Evolutionary conservation across 345 rosid genomes (phyloP).

Genomic region (Psidium guajava): DNA sequence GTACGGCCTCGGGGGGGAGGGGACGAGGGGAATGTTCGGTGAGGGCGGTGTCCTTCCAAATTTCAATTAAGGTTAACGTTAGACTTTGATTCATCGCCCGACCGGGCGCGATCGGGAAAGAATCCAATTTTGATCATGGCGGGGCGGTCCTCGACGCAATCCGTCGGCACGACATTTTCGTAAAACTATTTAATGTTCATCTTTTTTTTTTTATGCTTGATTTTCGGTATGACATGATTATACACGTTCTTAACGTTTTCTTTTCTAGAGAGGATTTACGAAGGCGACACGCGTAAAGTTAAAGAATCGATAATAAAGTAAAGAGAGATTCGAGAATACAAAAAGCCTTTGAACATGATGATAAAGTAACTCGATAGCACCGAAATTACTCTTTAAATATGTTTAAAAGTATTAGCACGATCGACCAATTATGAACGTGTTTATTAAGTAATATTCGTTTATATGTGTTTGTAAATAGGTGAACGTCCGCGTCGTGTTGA

Average conservation of each 20-base stretch:
- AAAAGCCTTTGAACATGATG: fast-evolving
- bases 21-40: background rate
- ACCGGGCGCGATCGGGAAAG: background rate
- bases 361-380: background rate
- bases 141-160: background rate
- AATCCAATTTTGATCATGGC: background rate
- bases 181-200: background rate
- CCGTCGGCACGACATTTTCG: background rate
- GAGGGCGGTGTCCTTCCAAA: background rate
- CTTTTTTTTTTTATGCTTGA: no score
- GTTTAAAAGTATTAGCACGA: background rate
- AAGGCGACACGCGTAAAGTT: no score
- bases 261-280: no score
- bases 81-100: background rate
- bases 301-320: background rate
- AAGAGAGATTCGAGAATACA: background rate
- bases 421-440: fast-evolving
- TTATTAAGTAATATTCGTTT: background rate
- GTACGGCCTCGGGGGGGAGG: background rate
- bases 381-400: background rate
- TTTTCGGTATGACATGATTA: no score
- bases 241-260: no score
- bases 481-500: background rate
- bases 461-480: background rate
- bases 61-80: background rate